Conservation (phyloP, 139 green algal species). For the Desmodesmus armatus region DNA sequence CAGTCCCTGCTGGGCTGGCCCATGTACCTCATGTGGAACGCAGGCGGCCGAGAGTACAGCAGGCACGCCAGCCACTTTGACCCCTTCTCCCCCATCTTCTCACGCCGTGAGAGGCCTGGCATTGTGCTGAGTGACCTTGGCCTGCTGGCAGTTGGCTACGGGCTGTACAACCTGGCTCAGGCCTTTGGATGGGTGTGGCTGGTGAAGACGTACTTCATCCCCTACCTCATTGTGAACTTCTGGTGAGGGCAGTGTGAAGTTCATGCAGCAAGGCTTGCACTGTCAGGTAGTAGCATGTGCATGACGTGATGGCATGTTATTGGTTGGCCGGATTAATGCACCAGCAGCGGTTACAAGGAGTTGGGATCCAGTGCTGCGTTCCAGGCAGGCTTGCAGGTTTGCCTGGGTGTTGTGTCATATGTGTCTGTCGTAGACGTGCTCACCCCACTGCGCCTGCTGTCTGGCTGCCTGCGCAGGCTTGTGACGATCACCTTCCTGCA, state of each 20-base stretch:
- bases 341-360: not conserved
- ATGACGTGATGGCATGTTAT: too few relatives aligned
- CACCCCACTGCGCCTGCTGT: too few relatives aligned
- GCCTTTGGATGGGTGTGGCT: constrained; percentile 77
- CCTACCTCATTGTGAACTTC: constrained; percentile 91
- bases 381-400: not conserved
- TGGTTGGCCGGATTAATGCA: too few relatives aligned
- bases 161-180: constrained; percentile 29
- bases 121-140: constrained; percentile 60
- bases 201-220: constrained; percentile 83
- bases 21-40: constrained; percentile 86
- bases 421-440: not conserved
- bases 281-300: too few relatives aligned
- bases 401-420: not conserved
- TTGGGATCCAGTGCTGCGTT: not conserved
- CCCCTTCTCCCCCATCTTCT: constrained; percentile 90
- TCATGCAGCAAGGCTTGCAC: too few relatives aligned
- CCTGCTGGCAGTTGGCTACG: constrained; percentile 37
- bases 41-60: constrained; percentile 72
- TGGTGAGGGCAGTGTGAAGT: too few relatives aligned
- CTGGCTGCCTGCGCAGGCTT: too few relatives aligned
- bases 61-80: constrained; percentile 88
- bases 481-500: constrained; percentile 90
- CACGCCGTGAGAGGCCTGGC: constrained; percentile 81
- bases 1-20: constrained; percentile 86